Conservation (phyloP, 192 early-diverging fungal genomes). For the Mycoemilia scoparia region DNA sequence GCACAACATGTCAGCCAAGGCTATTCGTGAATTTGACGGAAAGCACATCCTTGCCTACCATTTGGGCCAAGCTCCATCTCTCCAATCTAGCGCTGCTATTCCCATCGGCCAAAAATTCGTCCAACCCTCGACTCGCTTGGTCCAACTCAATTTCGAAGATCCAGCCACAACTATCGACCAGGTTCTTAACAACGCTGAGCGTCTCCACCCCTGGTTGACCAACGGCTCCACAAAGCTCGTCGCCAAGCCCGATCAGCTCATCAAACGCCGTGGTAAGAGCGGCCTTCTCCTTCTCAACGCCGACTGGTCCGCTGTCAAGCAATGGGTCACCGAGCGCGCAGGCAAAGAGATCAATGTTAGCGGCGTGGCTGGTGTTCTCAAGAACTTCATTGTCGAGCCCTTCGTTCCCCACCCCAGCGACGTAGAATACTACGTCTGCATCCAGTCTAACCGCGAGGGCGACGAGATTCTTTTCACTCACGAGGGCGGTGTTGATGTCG, state of each 20-base stretch:
- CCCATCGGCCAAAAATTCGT: slow-evolving; percentile 40
- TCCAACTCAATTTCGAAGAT: slow-evolving; percentile 53
- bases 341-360: slow-evolving; percentile 74
- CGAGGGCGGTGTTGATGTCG: slow-evolving; percentile 96
- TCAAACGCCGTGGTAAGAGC: slow-evolving; percentile 95
- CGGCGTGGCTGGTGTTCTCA: slow-evolving; percentile 60
- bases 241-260: slow-evolving; percentile 95
- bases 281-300: slow-evolving; percentile 85
- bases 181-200: slow-evolving; percentile 48
- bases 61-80: slow-evolving; percentile 53
- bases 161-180: slow-evolving; percentile 45
- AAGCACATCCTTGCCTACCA: slow-evolving; percentile 87
- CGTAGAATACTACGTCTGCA: slow-evolving; percentile 93
- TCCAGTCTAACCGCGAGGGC: slow-evolving; percentile 88
- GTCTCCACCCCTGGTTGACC: slow-evolving; percentile 67
- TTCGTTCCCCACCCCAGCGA: slow-evolving; percentile 80
- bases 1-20: slow-evolving; percentile 86
- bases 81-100: slow-evolving; percentile 35
- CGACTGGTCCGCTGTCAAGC: slow-evolving; percentile 66
- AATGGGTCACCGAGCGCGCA: slow-evolving; percentile 84
- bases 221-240: slow-evolving; percentile 57
- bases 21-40: slow-evolving; percentile 94
- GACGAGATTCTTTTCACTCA: slow-evolving; percentile 95
- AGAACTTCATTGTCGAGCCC: slow-evolving; percentile 91
- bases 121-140: slow-evolving; percentile 54